These are phyloP conservation scores for Chytridiales sp. DNA, from an alignment of 371 early-diverging fungal species.

Conservation along the genomic window DNA sequence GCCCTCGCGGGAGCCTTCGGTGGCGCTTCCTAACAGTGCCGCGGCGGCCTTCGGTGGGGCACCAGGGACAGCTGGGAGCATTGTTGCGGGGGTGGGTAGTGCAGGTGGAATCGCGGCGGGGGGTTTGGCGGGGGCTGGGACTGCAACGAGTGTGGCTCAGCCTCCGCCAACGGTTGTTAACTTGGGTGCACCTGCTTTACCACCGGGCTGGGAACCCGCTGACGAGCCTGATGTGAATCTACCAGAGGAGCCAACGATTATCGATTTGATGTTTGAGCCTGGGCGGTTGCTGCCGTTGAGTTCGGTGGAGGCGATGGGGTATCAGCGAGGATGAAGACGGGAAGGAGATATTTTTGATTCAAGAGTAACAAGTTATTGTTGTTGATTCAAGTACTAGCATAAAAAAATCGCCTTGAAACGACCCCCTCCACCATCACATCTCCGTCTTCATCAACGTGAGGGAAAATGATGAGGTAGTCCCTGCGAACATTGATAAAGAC, in stretches of 20 bases:
- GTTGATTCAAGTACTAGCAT: no score
- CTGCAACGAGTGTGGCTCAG: not conserved
- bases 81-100: not conserved
- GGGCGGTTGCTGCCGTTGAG: conserved; percentile 37
- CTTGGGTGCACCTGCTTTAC: conserved; percentile 5
- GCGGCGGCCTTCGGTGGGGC: not conserved
- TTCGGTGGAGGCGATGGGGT: conserved; percentile 34
- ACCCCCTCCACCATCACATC: no score
- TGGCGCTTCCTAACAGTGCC: conserved; percentile 7
- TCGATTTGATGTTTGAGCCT: conserved; percentile 52
- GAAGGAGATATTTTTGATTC: no score
- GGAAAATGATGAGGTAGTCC: no score
- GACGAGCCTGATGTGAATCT: conserved; percentile 7
- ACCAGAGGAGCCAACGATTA: conserved; percentile 36
- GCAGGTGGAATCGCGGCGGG: not conserved
- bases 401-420: no score
- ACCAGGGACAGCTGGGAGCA: conserved; percentile 1
- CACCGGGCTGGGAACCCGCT: conserved; percentile 2
- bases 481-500: no score
- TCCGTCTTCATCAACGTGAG: no score
- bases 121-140: not conserved
- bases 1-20: conserved; percentile 23
- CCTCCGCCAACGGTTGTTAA: not conserved
- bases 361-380: no score
- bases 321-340: conserved; percentile 29